These are phyloP conservation scores for Anaeromyces robustus DNA, from an alignment of 192 early-diverging fungal species.

Conservation along the genomic window DNA sequence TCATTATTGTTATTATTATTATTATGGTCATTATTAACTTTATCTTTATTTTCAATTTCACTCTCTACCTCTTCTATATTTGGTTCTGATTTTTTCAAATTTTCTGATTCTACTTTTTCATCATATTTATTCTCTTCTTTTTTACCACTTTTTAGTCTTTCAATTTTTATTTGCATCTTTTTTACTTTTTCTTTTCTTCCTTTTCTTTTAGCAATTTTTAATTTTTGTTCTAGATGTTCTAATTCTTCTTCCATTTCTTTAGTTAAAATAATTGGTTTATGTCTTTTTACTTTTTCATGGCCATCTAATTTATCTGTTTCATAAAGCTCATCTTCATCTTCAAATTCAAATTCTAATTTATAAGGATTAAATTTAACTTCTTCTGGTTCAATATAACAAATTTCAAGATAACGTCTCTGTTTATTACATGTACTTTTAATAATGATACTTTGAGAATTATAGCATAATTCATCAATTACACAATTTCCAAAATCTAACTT, in stretches of 20 bases:
- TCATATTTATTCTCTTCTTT: conserved; percentile 4
- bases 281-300: conserved; percentile 11
- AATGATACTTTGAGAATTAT: conserved; percentile 38
- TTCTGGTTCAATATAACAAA: conserved; percentile 46
- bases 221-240: conserved; percentile 88
- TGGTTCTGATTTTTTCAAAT: neutral
- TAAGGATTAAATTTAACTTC: conserved; percentile 44
- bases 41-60: conserved; percentile 26
- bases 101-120: neutral
- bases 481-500: conserved; percentile 64
- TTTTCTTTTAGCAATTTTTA: conserved; percentile 90
- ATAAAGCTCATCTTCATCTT: conserved; percentile 17
- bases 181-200: conserved; percentile 70
- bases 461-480: conserved; percentile 29
- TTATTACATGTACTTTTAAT: conserved; percentile 67
- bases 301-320: conserved; percentile 6
- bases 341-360: conserved; percentile 43
- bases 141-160: neutral
- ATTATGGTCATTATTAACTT: no score
- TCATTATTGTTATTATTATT: conserved; percentile 12
- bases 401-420: conserved; percentile 61
- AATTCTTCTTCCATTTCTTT: conserved; percentile 86
- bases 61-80: conserved; percentile 28
- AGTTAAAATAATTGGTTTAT: conserved; percentile 17
- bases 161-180: conserved; percentile 33